Percentiles rank a stretch among this genome's conserved stretches.
These are phyloP conservation scores for Herpetomonas tarakana DNA, from an alignment of 208 protist species.

Conservation along the genomic window DNA sequence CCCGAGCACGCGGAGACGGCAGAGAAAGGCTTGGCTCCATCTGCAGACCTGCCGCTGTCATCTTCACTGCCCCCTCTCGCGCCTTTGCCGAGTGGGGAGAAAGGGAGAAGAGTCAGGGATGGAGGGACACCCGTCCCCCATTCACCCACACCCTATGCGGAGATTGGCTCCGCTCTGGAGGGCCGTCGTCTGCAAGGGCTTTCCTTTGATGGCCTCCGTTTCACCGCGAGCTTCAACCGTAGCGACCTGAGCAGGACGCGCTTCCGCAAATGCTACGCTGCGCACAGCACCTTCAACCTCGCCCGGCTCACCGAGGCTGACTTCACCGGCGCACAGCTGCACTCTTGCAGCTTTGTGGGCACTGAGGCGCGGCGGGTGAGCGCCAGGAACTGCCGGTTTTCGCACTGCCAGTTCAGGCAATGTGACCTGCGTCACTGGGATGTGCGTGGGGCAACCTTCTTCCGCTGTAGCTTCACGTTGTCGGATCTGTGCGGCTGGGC, in stretches of 20 bases:
- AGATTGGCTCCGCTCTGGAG: constrained; percentile 61
- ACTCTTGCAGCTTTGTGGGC: constrained; percentile 73
- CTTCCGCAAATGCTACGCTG: constrained; percentile 36
- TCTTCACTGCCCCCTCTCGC: too few species aligned
- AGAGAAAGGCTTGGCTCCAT: too few species aligned
- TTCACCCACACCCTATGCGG: constrained; percentile 22
- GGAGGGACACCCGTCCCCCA: too few species aligned
- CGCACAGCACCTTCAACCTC: constrained; percentile 68
- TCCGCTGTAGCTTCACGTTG: constrained; percentile 66
- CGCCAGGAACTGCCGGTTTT: constrained; percentile 51
- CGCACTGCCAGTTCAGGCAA: constrained; percentile 67
- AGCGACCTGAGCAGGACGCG: constrained; percentile 32
- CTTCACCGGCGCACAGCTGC: constrained; percentile 54
- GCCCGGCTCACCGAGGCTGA: constrained; percentile 26
- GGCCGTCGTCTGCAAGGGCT: constrained; percentile 51
- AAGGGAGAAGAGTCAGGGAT: too few species aligned
- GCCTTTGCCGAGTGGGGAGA: too few species aligned
- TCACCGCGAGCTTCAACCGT: constrained; percentile 75
- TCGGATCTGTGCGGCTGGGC: constrained; percentile 65
- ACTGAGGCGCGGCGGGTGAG: constrained; percentile 26
- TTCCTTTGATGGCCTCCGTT: constrained; percentile 39
- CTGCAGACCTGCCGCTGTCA: too few species aligned
- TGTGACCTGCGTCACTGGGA: constrained; percentile 63
- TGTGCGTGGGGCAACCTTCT: constrained; percentile 71
- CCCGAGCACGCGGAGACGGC: not conserved